phyloP scores from a whole-genome alignment of 2,329 filamentous ascomycete genomes.

The Talaromyces amestolkiae region DNA sequence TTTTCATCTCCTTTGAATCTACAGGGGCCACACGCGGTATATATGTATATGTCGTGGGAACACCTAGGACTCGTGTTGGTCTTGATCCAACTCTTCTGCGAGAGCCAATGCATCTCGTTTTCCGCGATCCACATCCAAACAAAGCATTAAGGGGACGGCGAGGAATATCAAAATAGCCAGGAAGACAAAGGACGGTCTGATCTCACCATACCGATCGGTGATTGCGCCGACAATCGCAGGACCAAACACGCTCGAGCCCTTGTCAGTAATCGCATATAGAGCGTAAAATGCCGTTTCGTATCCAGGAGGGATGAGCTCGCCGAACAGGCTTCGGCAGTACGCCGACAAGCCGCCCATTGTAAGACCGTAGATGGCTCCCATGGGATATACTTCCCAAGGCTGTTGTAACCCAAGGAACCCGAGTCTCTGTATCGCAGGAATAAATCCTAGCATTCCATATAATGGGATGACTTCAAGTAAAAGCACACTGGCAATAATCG shows the following conservation, averaged over 20 bases:
- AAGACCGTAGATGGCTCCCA: slow-evolving; percentile 87
- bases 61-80: slow-evolving; percentile 1
- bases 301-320: slow-evolving; percentile 88
- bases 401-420: slow-evolving; percentile 85
- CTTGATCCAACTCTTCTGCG: slow-evolving; percentile 51
- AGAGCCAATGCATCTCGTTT: slow-evolving; percentile 66
- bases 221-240: slow-evolving; percentile 91
- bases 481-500: slow-evolving; percentile 85
- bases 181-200: slow-evolving; percentile 88
- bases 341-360: slow-evolving; percentile 89
- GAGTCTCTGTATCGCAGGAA: slow-evolving; percentile 71
- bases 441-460: slow-evolving; percentile 84
- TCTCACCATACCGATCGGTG: slow-evolving; percentile 77
- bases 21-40: background rate
- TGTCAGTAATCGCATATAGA: slow-evolving; percentile 95
- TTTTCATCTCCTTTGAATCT: background rate
- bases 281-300: slow-evolving; percentile 96
- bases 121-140: slow-evolving; percentile 79
- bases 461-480: slow-evolving; percentile 90
- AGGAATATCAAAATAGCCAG: slow-evolving; percentile 78
- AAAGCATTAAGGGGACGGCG: slow-evolving; percentile 78
- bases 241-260: slow-evolving; percentile 89
- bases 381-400: slow-evolving; percentile 93
- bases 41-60: background rate
- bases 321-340: slow-evolving; percentile 89